These are phyloP conservation scores for Cornus kousa DNA, from an alignment of 148 eudicot genomes.

Conservation along the genomic window DNA sequence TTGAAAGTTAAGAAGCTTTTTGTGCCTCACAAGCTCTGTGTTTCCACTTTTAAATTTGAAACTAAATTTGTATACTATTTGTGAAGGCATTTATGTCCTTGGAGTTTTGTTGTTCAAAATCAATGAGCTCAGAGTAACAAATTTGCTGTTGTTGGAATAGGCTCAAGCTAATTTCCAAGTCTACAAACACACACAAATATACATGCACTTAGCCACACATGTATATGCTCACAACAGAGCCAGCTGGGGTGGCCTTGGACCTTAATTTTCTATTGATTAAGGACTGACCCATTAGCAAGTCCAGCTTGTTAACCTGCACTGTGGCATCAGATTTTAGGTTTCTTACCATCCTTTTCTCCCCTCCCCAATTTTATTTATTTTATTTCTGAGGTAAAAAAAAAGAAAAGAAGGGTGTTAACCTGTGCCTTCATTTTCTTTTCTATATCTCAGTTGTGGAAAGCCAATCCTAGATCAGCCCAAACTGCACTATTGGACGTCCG, in stretches of 20 bases:
- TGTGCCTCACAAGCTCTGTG: too few species aligned
- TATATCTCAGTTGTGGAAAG: constrained; percentile 50
- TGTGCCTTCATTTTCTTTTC: background rate
- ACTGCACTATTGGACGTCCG: constrained; percentile 44
- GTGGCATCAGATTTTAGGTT: too few species aligned
- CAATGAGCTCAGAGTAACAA: background rate
- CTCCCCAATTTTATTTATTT: background rate
- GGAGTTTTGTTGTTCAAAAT: background rate
- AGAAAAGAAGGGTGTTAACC: too few species aligned
- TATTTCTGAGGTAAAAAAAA: background rate
- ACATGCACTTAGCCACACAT: background rate
- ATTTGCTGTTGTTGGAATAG: background rate
- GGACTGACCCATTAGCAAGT: too few species aligned
- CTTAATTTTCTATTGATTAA: background rate
- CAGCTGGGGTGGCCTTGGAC: background rate
- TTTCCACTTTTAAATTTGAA: too few species aligned
- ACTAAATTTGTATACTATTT: too few species aligned
- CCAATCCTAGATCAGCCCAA: constrained; percentile 58
- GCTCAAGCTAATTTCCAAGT: background rate
- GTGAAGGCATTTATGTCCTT: background rate
- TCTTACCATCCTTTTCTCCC: background rate
- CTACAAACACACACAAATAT: background rate
- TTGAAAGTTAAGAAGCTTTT: background rate
- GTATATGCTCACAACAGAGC: background rate
- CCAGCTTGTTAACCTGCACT: too few species aligned